These are phyloP conservation scores for Paramarasmius palmivorus DNA, from an alignment of 1,284 basidiomycete species.

Conservation along the genomic window DNA sequence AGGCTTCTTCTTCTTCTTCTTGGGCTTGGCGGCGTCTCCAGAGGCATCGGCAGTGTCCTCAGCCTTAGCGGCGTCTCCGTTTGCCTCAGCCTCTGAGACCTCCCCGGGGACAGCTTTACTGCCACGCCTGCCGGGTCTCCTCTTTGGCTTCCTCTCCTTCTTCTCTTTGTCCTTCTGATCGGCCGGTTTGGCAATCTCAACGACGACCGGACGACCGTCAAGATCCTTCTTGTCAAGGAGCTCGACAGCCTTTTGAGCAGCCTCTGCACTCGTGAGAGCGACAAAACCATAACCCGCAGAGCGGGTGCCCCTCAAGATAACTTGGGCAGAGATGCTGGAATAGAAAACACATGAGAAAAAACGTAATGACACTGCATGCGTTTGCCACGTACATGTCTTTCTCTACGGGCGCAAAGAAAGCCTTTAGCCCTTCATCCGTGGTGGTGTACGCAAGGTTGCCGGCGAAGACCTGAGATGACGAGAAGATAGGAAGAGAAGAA, in stretches of 20 bases:
- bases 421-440: conserved; percentile 87
- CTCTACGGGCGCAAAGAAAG: conserved; percentile 82
- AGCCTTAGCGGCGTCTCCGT: conserved; percentile 66
- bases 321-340: conserved; percentile 69
- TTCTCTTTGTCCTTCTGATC: conserved; percentile 84
- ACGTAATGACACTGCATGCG: conserved; percentile 36
- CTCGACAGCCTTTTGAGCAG: conserved; percentile 85
- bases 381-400: conserved; percentile 74
- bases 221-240: conserved; percentile 85
- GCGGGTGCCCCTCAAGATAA: conserved; percentile 79
- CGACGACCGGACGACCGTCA: conserved; percentile 82
- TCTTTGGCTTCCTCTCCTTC: conserved; percentile 74
- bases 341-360: conserved; percentile 16
- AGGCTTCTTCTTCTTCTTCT: conserved; percentile 79
- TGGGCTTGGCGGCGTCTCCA: conserved; percentile 67
- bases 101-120: conserved; percentile 82
- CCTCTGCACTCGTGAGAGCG: conserved; percentile 76
- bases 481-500: conserved; percentile 15
- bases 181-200: conserved; percentile 88
- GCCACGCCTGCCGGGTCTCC: conserved; percentile 78
- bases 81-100: conserved; percentile 82
- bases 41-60: conserved; percentile 45
- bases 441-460: conserved; percentile 88
- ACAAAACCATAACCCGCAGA: conserved; percentile 94
- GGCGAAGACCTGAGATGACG: conserved; percentile 71